These are phyloP conservation scores for Xylaria sp. DNA, from an alignment of 2,329 filamentous ascomycete genomes.

Conservation along the genomic window DNA sequence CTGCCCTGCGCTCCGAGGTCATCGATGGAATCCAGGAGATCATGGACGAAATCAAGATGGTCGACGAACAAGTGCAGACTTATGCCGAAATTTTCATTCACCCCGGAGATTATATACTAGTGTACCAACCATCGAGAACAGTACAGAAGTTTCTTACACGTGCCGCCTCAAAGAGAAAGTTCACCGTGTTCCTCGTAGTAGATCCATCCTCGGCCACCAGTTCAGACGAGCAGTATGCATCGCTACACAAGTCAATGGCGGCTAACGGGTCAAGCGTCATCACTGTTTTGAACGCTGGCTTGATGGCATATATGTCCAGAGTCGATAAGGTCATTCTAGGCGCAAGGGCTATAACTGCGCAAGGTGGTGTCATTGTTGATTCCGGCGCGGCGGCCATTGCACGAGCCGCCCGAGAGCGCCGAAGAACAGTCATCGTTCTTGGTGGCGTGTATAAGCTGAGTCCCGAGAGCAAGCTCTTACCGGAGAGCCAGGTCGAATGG, in stretches of 20 bases:
- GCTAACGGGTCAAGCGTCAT: conserved; percentile 84
- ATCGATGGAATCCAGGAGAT: conserved; percentile 95
- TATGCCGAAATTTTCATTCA: conserved; percentile 93
- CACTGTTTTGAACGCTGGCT: conserved; percentile 82
- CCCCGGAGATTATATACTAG: conserved; percentile 90
- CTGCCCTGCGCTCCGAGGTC: conserved; percentile 87
- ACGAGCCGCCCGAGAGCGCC: conserved; percentile 82
- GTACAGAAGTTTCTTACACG: conserved; percentile 90
- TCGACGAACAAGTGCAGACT: conserved; percentile 90
- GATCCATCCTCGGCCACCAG: conserved; percentile 57
- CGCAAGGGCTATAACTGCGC: conserved; percentile 86
- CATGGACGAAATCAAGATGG: conserved; percentile 91
- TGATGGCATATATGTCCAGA: conserved; percentile 93
- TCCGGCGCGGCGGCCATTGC: conserved; percentile 87
- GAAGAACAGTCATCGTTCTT: conserved; percentile 86
- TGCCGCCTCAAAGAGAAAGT: conserved; percentile 88
- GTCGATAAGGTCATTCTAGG: conserved; percentile 95
- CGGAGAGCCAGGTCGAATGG: conserved; percentile 84
- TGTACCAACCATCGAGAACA: conserved; percentile 84
- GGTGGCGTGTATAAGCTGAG: conserved; percentile 94
- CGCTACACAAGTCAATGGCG: conserved; percentile 80
- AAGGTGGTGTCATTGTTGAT: conserved; percentile 85
- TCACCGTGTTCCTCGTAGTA: conserved; percentile 87
- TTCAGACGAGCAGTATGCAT: conserved; percentile 56
- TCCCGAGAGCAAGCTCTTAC: conserved; percentile 86